Evolutionary conservation across 2,329 filamentous ascomycete genomes (phyloP), one percentile per base, ranked within the genome.

Genomic region (Colletotrichum liaoningense): DNA sequence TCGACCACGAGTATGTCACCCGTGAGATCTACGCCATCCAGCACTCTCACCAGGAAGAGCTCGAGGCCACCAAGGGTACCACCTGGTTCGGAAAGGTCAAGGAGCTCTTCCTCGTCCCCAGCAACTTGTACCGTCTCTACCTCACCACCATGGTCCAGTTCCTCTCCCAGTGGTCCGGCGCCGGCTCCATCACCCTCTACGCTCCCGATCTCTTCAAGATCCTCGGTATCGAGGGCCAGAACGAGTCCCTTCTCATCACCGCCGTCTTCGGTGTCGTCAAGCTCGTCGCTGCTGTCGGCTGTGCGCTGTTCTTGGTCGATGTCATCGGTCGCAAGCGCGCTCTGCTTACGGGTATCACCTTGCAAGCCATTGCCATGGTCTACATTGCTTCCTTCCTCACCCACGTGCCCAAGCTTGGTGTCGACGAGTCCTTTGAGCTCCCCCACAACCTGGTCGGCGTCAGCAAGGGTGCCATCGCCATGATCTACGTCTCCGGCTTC

Each of bases 211-310:
- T 95, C 65, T 95, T 96, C 81, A 86, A 85, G 9, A 87, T 95
- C 71, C 88, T 95, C 52, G 94, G 93, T 5, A 90, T 93, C 59
- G 89, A 87, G 0, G 93, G 93, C 8, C 87, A 88, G 57, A 88
- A 91, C 57, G 92, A 94, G 80, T 90, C 90, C 67, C 88, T 95
- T 0, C 90, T 95, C 49, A 89, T 93, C 16, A 95, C 93, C 0
- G 93, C 90, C 4, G 90, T 96, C 63, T 95, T 95, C 67, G 93
- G 93, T 56, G 88, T 95, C 64, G 86, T 95, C 77, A 95, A 95
- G 79, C 89, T 95, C 67, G 80, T 89, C 7, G 88, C 92, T 0
- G 90, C 92, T 16, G 79, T 95, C 38, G 76, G 90, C 52, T 95
- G 93, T 80, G 93, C 93, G 0, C 86, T 95, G 65, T 94, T 95